Percentiles rank a stretch among this genome's conserved stretches.
Evolutionary conservation across 1,284 basidiomycete species (phyloP).

Genomic region (Fomitopsis betulina): DNA sequence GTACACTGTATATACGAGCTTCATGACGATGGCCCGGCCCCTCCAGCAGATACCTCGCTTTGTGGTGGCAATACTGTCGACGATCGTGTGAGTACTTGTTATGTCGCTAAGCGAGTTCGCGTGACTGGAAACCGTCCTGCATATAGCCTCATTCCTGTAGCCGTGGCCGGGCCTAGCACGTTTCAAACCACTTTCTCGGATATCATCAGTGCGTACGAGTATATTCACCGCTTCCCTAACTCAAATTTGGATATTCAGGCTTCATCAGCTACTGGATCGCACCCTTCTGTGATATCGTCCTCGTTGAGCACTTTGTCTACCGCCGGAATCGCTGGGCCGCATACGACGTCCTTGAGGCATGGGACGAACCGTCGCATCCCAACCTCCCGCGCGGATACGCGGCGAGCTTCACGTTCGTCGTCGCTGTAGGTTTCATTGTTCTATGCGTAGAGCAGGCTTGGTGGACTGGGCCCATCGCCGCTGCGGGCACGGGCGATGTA

Average conservation of each 20-base stretch:
- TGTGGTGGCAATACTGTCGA: conserved; percentile 65
- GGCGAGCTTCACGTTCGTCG: conserved; percentile 43
- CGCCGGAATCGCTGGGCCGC: conserved; percentile 31
- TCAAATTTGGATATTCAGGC: conserved; percentile 17
- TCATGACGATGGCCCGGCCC: conserved; percentile 61
- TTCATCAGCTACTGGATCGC: conserved; percentile 61
- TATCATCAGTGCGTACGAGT: conserved; percentile 39
- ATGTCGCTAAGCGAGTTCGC: conserved; percentile 5
- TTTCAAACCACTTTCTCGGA: conserved; percentile 58
- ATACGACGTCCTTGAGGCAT: conserved; percentile 35
- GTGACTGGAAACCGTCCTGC: not conserved
- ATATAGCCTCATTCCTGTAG: conserved; percentile 40
- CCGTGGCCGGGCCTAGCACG: conserved; percentile 52
- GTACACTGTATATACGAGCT: conserved; percentile 72
- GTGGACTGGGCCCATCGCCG: conserved; percentile 48
- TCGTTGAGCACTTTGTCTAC: conserved; percentile 57
- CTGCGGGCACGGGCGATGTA: conserved; percentile 49
- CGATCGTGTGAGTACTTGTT: conserved; percentile 54
- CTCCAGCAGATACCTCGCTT: conserved; percentile 64
- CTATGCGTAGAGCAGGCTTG: conserved; percentile 57
- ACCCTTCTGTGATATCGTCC: conserved; percentile 47
- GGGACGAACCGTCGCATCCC: conserved; percentile 33
- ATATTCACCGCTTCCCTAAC: not conserved
- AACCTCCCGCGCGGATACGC: conserved; percentile 42
- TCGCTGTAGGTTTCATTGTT: conserved; percentile 45